These are phyloP conservation scores for Parasitella parasitica DNA, from an alignment of 371 early-diverging fungal genomes.

Conservation along the genomic window DNA sequence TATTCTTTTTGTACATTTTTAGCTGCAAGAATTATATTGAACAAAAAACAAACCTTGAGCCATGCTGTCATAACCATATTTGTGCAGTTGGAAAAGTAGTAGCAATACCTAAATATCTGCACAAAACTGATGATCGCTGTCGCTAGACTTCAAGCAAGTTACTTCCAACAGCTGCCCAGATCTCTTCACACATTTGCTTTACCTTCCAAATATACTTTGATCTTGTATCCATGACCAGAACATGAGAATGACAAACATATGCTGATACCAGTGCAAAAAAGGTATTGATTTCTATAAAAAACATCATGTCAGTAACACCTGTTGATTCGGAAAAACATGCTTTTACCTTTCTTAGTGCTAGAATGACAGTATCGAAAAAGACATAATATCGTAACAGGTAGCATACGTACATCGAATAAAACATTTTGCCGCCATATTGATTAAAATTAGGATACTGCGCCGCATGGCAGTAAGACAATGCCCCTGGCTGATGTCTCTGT, in stretches of 20 bases:
- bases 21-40: not conserved
- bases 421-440: constrained; percentile 9
- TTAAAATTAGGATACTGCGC: not conserved
- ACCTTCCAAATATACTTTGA: constrained; percentile 29
- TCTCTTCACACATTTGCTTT: not conserved
- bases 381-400: constrained; percentile 21
- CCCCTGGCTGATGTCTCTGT: not conserved
- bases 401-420: constrained; percentile 20
- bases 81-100: constrained; percentile 14
- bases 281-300: constrained; percentile 21
- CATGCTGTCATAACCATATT: not conserved
- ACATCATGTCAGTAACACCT: not conserved
- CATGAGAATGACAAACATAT: constrained; percentile 20
- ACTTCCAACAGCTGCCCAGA: not conserved
- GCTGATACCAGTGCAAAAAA: constrained; percentile 31
- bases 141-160: constrained; percentile 8
- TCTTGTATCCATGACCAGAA: constrained; percentile 28
- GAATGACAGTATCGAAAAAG: constrained; percentile 21
- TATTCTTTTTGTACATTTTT: not conserved
- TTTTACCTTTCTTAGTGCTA: constrained; percentile 22
- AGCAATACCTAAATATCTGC: constrained; percentile 15
- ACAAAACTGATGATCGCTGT: constrained; percentile 23
- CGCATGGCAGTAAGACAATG: constrained; percentile 3
- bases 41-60: constrained; percentile 6
- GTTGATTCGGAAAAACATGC: no score